A percentile compares a stretch with the other conserved stretches of the same genome.
Conservation (phyloP, 176 grass and related monocot genomes). For the Zoysia japonica region DNA sequence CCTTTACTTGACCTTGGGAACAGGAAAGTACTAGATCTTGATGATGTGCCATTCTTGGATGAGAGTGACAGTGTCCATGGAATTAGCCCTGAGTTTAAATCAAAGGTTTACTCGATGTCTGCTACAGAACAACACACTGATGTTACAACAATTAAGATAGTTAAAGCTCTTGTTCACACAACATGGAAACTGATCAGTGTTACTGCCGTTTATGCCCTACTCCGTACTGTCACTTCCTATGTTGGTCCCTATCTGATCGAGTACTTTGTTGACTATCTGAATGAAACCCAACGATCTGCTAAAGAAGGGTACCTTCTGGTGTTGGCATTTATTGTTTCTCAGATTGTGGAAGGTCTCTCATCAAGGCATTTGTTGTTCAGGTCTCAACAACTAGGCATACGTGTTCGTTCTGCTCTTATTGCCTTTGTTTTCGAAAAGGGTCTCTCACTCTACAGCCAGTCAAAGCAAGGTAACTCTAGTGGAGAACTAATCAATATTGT, state of each 20-base stretch:
- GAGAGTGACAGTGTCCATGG: slow-evolving; percentile 43
- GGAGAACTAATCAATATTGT: slow-evolving; percentile 80
- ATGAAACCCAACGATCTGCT: slow-evolving; percentile 31
- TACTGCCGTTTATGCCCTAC: slow-evolving; percentile 57
- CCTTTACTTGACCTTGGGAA: slow-evolving; percentile 61
- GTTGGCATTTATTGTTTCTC: slow-evolving; percentile 53
- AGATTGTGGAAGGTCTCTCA: slow-evolving; percentile 58
- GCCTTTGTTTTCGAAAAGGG: slow-evolving; percentile 64
- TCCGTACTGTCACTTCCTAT: slow-evolving; percentile 61
- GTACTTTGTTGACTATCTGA: slow-evolving; percentile 64
- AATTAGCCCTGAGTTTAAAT: slow-evolving; percentile 33
- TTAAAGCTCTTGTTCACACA: slow-evolving; percentile 49
- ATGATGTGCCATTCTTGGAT: slow-evolving; percentile 63
- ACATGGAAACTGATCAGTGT: slow-evolving; percentile 45
- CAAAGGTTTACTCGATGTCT: slow-evolving; percentile 27
- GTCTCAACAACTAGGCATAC: slow-evolving; percentile 56
- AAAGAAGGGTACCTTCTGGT: slow-evolving; percentile 61
- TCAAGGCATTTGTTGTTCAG: slow-evolving; percentile 66
- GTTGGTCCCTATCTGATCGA: slow-evolving; percentile 75
- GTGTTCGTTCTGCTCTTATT: slow-evolving; percentile 53
- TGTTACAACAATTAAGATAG: slow-evolving; percentile 49
- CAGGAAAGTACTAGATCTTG: slow-evolving; percentile 62
- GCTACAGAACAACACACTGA: background rate
- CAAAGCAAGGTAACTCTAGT: slow-evolving; percentile 58
- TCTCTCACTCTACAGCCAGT: slow-evolving; percentile 53